Percentiles rank a stretch among this genome's conserved stretches.
Conservation (phyloP, 192 early-diverging fungal species). For the Anaeromyces robustus region DNA sequence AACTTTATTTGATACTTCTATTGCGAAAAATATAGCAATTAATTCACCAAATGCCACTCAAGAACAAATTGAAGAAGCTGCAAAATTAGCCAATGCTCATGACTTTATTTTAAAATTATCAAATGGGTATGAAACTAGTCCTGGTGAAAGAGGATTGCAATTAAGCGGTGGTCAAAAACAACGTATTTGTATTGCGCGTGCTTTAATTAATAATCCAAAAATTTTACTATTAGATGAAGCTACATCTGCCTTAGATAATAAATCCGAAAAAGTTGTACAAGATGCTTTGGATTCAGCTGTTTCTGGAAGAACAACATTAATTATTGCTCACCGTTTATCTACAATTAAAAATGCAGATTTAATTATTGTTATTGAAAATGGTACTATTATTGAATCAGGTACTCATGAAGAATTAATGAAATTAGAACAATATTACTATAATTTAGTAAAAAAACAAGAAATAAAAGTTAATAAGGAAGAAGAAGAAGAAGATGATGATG, state of each 20-base stretch:
- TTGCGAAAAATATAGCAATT: slow-evolving; percentile 26
- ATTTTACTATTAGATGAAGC: slow-evolving; percentile 2
- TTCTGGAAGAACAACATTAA: not conserved
- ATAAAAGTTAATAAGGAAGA: too few relatives aligned
- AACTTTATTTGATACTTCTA: slow-evolving; percentile 27
- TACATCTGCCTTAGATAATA: not conserved
- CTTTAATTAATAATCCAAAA: slow-evolving; percentile 1
- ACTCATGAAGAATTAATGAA: slow-evolving; percentile 11
- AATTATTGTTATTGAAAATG: slow-evolving; percentile 20
- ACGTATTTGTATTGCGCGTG: not conserved
- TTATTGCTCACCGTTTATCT: not conserved
- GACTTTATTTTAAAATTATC: slow-evolving; percentile 74
- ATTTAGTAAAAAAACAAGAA: too few relatives aligned
- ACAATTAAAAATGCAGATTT: slow-evolving; percentile 19
- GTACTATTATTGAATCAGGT: slow-evolving; percentile 18
- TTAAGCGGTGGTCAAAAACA: too few relatives aligned
- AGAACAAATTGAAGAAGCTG: slow-evolving; percentile 23
- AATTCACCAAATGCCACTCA: slow-evolving; percentile 35
- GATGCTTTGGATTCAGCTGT: not conserved
- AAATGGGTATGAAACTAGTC: slow-evolving; percentile 59
- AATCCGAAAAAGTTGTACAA: too few relatives aligned
- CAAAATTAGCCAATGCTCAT: slow-evolving; percentile 52
- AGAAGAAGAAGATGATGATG: too few relatives aligned
- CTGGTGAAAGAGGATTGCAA: slow-evolving; percentile 60
- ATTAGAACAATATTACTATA: too few relatives aligned